phyloP scores from a whole-genome alignment of 2,329 filamentous ascomycete genomes.

The Trichoderma sp. region DNA sequence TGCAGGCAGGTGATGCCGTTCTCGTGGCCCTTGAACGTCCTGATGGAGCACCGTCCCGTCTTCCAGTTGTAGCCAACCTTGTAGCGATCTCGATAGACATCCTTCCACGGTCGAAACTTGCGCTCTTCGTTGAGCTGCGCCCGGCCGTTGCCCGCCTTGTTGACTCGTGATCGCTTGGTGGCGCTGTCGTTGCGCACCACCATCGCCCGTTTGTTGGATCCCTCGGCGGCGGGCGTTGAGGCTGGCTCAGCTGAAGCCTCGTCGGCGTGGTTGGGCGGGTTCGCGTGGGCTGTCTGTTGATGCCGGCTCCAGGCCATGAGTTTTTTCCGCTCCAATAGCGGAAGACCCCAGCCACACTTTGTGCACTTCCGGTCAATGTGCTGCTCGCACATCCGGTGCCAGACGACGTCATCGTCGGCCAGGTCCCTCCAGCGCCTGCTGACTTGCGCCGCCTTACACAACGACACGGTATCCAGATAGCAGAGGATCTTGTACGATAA shows the following conservation, averaged over 20 bases:
- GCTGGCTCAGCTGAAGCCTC: conserved; percentile 34
- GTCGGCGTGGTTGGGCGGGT: conserved; percentile 38
- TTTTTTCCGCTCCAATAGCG: conserved; percentile 83
- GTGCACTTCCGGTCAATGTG: conserved; percentile 92
- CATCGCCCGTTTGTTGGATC: conserved; percentile 42
- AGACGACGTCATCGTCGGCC: conserved; percentile 96
- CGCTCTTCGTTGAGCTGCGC: conserved; percentile 48
- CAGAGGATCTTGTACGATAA: conserved; percentile 91
- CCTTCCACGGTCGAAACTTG: conserved; percentile 79
- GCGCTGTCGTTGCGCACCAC: conserved; percentile 38
- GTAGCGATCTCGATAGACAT: conserved; percentile 93
- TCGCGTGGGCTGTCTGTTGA: conserved; percentile 63
- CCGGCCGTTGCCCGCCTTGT: conserved; percentile 35
- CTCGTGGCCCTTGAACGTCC: conserved; percentile 79
- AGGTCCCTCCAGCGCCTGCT: conserved; percentile 84
- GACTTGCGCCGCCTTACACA: conserved; percentile 95
- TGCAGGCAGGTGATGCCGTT: conserved; percentile 66
- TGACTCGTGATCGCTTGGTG: conserved; percentile 42
- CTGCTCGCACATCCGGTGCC: conserved; percentile 97
- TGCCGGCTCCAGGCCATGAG: conserved; percentile 84
- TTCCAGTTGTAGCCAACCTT: conserved; percentile 98
- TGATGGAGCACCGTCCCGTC: conserved; percentile 83
- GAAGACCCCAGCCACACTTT: conserved; percentile 94
- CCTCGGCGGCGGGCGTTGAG: conserved; percentile 30
- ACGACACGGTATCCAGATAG: conserved; percentile 87